Evolutionary conservation across 106 monocot genomes (phyloP).

Genomic region (Agapanthus africanus): DNA sequence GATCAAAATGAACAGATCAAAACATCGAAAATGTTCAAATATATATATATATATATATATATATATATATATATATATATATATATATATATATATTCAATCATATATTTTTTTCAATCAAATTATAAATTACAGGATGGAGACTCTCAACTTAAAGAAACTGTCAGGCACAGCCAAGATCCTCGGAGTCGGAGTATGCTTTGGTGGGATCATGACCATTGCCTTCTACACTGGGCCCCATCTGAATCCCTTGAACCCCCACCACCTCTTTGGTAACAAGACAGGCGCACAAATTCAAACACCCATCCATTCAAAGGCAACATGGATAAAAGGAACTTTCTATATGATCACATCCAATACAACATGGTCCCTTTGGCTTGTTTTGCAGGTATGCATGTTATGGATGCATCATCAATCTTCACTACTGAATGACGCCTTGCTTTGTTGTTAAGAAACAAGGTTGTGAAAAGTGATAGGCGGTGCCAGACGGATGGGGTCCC

Average conservation of each 20-base stretch:
- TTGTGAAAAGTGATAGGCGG: no score
- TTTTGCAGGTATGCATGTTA: slow-evolving; percentile 13
- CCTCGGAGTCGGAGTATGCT: slow-evolving; percentile 35
- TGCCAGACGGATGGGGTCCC: no score
- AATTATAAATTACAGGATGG: slow-evolving; percentile 57
- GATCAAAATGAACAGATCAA: no score
- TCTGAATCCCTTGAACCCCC: slow-evolving; percentile 21
- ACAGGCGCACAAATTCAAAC: background rate
- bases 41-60: no score
- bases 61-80: no score
- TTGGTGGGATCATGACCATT: slow-evolving; percentile 29
- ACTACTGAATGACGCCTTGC: no score
- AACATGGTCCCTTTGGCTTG: slow-evolving; percentile 14
- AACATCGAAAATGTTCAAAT: no score
- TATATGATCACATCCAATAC: slow-evolving; percentile 20
- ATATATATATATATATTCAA: no score
- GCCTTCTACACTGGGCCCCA: slow-evolving; percentile 42
- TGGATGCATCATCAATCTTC: background rate
- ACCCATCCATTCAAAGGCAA: background rate
- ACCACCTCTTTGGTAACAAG: slow-evolving; percentile 8
- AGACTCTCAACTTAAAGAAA: slow-evolving; percentile 38
- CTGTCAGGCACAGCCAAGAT: slow-evolving; percentile 35
- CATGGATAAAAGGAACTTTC: slow-evolving; percentile 42
- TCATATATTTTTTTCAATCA: no score
- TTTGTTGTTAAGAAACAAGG: no score